Percentiles rank a stretch among this genome's conserved stretches.
Evolutionary conservation across 2,329 filamentous ascomycete species (phyloP).

Genomic region (Lecanosticta acicola): DNA sequence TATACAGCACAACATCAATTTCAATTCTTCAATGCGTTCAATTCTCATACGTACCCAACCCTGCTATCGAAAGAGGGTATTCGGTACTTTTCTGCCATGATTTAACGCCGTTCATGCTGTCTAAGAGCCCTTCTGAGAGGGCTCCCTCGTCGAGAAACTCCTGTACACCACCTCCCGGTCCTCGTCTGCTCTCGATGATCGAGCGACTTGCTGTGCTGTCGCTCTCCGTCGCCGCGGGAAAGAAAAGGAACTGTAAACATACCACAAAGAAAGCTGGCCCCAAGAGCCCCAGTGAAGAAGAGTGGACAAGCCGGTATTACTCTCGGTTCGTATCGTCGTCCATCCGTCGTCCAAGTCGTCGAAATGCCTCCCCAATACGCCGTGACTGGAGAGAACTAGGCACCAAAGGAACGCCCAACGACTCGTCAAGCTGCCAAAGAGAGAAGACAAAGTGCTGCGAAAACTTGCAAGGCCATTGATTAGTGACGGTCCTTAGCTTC

Average conservation of each 20-base stretch:
- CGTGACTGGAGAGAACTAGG: conserved; percentile 11
- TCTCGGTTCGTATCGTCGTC: conserved; percentile 21
- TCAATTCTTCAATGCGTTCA: conserved; percentile 10
- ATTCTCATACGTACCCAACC: conserved; percentile 18
- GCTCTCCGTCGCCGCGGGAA: conserved; percentile 10
- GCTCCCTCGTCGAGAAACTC: conserved; percentile 6
- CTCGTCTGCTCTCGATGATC: conserved; percentile 4
- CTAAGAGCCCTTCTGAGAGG: conserved; percentile 3
- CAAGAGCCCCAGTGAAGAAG: conserved; percentile 6
- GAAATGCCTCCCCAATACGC: conserved; percentile 15
- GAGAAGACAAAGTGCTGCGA: conserved; percentile 10
- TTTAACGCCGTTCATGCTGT: conserved; percentile 13
- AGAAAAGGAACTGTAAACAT: conserved; percentile 15
- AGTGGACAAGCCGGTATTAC: conserved; percentile 16
- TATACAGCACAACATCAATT: too few species aligned
- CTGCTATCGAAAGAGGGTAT: conserved; percentile 11
- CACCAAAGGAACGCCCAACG: conserved; percentile 13
- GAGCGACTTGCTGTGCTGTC: conserved; percentile 3
- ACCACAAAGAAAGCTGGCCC: conserved; percentile 19
- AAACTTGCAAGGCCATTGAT: not conserved
- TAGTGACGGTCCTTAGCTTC: not conserved
- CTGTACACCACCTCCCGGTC: conserved; percentile 6
- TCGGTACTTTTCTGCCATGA: not conserved
- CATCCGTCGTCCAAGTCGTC: conserved; percentile 20
- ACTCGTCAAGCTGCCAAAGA: conserved; percentile 16